These are phyloP conservation scores for Spizellomyces punctatus DNA, from an alignment of 192 early-diverging fungal genomes.

Conservation along the genomic window DNA sequence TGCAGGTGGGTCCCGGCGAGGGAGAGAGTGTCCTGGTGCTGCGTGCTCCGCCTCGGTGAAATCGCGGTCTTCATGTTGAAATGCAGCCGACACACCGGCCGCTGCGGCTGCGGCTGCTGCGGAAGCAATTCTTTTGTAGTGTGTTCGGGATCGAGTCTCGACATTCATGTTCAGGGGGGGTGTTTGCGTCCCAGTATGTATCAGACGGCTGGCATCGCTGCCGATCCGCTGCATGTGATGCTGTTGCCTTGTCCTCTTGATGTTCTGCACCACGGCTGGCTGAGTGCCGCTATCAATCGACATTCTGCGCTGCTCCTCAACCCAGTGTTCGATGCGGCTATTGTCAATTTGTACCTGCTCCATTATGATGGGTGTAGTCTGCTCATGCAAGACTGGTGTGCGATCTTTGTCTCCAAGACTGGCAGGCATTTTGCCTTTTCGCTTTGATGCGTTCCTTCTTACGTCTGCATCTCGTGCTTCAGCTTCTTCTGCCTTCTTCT, in stretches of 20 bases:
- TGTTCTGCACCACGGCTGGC: too few species aligned
- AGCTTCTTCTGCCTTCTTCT: neutral
- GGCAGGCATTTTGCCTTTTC: slow-evolving; percentile 2
- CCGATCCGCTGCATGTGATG: too few species aligned
- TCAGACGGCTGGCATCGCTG: too few species aligned
- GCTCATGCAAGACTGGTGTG: neutral
- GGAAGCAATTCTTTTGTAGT: slow-evolving; percentile 24
- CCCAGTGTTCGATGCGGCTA: slow-evolving; percentile 5
- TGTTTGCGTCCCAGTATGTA: neutral
- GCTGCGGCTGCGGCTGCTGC: slow-evolving; percentile 29
- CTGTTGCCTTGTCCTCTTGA: too few species aligned
- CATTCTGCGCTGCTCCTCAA: slow-evolving; percentile 31
- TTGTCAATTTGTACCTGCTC: neutral
- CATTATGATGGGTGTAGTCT: neutral
- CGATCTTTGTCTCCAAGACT: neutral
- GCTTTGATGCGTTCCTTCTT: neutral
- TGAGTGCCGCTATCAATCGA: neutral
- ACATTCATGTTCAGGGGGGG: neutral
- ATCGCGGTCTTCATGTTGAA: neutral
- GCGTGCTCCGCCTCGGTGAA: neutral
- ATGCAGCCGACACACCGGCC: slow-evolving; percentile 23
- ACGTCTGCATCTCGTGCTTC: neutral
- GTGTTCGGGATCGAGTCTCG: neutral
- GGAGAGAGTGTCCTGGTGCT: neutral
- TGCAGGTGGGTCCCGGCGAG: slow-evolving; percentile 4